Percentiles rank a stretch among this genome's conserved stretches.
phyloP scores from a whole-genome alignment of 495 filamentous ascomycete species.

The Penicillium cosmopolitanum region DNA sequence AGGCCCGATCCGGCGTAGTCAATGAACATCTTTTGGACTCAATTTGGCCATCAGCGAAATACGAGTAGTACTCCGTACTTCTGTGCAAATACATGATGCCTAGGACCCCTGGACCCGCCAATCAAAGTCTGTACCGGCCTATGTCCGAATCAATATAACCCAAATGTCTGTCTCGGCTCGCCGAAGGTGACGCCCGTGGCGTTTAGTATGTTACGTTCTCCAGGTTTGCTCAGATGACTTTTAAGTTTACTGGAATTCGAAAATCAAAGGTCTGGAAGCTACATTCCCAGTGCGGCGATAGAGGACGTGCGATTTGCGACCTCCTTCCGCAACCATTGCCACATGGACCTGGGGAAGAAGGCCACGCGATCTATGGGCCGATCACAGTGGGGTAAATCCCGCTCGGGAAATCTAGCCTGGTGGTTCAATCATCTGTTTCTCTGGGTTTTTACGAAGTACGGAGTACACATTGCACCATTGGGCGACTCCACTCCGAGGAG shows the following conservation, averaged over 20 bases:
- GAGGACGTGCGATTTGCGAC: neutral
- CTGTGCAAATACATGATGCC: neutral
- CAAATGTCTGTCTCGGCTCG: neutral
- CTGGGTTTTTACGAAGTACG: neutral
- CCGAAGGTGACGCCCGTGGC: neutral
- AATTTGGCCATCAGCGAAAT: neutral
- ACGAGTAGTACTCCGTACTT: neutral
- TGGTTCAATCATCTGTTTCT: neutral
- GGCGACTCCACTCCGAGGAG: constrained; percentile 2
- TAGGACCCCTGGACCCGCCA: neutral
- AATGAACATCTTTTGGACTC: neutral
- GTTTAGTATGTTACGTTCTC: neutral
- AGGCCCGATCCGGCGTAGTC: constrained; percentile 4
- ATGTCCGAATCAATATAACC: neutral
- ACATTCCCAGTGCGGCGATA: constrained; percentile 2
- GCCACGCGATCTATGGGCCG: neutral
- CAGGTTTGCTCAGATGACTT: neutral
- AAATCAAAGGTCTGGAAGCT: neutral
- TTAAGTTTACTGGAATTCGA: neutral
- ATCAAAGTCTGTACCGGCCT: neutral
- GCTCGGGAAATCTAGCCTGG: neutral
- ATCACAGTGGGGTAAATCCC: neutral
- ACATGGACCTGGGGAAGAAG: constrained; percentile 1
- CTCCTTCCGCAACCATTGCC: constrained; percentile 4
- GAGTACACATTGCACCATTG: neutral